phyloP scores from a whole-genome alignment of 495 filamentous ascomycete species.

The Hyaloscypha bicolor region DNA sequence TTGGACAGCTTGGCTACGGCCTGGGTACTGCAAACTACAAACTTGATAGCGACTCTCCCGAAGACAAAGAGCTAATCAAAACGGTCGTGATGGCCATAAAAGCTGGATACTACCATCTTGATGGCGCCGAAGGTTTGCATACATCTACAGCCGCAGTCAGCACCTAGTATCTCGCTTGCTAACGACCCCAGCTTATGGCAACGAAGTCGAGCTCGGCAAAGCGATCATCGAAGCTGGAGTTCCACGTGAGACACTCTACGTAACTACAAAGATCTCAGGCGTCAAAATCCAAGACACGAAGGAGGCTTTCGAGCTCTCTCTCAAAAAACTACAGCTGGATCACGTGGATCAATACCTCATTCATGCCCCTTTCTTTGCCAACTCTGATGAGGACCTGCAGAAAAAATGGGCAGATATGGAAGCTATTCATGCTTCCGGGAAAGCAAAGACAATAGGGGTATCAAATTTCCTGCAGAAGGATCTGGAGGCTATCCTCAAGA shows the following conservation, averaged over 20 bases:
- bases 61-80: conserved; percentile 58
- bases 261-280: conserved; percentile 73
- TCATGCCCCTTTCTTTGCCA: conserved; percentile 72
- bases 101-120: conserved; percentile 73
- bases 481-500: conserved; percentile 67
- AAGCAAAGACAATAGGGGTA: conserved; percentile 78
- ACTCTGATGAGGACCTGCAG: conserved; percentile 64
- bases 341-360: conserved; percentile 90
- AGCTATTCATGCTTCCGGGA: conserved; percentile 66
- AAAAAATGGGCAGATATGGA: conserved; percentile 79
- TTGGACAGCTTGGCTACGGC: conserved; percentile 69
- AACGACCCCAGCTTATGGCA: conserved; percentile 64
- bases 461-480: conserved; percentile 75
- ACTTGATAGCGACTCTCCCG: conserved; percentile 30
- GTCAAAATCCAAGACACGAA: conserved; percentile 59
- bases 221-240: conserved; percentile 72
- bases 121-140: conserved; percentile 68
- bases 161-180: conserved; percentile 4
- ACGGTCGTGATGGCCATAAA: conserved; percentile 68
- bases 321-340: conserved; percentile 73
- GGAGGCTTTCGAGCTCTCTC: conserved; percentile 65
- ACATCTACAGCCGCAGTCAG: background rate
- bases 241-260: conserved; percentile 68
- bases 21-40: conserved; percentile 46
- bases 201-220: conserved; percentile 73